Evolutionary conservation across 2,329 filamentous ascomycete genomes (phyloP).

Genomic region (Lachnellula cervina): DNA sequence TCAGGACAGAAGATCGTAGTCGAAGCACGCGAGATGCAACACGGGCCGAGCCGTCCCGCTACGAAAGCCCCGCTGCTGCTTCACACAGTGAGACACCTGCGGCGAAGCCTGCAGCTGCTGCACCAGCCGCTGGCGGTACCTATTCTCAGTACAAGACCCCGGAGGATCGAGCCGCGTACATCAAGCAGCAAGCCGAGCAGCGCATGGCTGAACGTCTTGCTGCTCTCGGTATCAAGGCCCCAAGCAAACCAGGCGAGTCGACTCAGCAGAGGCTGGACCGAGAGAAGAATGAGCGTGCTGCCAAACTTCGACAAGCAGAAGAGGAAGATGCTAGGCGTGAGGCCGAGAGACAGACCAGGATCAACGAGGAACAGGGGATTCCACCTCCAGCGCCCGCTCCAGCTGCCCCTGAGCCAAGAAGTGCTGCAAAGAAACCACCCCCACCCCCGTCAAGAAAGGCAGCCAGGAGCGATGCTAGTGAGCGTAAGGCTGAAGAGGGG

Average conservation of each 20-base stretch:
- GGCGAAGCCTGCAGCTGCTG: constrained; percentile 45
- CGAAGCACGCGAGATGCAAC: constrained; percentile 31
- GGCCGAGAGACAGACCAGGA: constrained; percentile 64
- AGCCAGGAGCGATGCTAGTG: constrained; percentile 53
- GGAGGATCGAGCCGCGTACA: constrained; percentile 90
- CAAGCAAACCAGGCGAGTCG: constrained; percentile 73
- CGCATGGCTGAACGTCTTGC: constrained; percentile 95
- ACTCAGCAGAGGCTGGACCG: constrained; percentile 81
- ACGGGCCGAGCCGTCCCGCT: constrained; percentile 35
- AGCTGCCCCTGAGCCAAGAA: constrained; percentile 7
- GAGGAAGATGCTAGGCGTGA: constrained; percentile 90
- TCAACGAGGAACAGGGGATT: constrained; percentile 32
- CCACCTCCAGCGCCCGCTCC: constrained; percentile 23
- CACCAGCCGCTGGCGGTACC: constrained; percentile 51
- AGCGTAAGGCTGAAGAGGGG: constrained; percentile 56
- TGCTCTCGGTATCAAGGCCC: constrained; percentile 83
- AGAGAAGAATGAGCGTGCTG: constrained; percentile 80
- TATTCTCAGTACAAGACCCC: constrained; percentile 85
- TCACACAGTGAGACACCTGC: constrained; percentile 27
- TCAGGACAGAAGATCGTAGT: constrained; percentile 55
- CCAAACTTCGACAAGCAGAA: constrained; percentile 82
- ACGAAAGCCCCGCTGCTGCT: constrained; percentile 34
- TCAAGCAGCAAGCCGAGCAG: constrained; percentile 94
- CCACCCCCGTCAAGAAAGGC: constrained; percentile 77
- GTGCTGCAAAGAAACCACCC: constrained; percentile 65